A percentile compares a stretch with the other conserved stretches of the same genome.
Evolutionary conservation across 208 protist genomes (phyloP).

Genomic region (Endotrypanum monterogeii): DNA sequence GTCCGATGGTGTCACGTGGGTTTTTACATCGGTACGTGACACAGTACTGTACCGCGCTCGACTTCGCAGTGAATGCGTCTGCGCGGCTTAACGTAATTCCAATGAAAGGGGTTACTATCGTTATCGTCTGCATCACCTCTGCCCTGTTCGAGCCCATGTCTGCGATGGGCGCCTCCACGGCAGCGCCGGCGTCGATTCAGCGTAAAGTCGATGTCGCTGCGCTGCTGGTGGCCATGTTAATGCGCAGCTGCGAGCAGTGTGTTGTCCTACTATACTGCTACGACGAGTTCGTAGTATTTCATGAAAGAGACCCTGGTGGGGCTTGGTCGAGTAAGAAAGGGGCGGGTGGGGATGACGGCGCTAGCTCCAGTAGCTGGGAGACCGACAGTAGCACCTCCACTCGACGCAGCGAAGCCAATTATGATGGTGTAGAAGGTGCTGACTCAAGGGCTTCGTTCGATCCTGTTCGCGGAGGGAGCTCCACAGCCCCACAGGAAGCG

Average conservation of each 20-base stretch:
- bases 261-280: slow-evolving; percentile 53
- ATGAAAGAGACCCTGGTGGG: slow-evolving; percentile 7
- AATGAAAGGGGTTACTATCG: slow-evolving; percentile 83
- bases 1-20: slow-evolving; percentile 9
- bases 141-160: slow-evolving; percentile 33
- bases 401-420: neutral
- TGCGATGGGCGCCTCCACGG: slow-evolving; percentile 20
- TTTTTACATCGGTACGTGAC: slow-evolving; percentile 6
- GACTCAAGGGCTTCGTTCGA: neutral
- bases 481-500: neutral
- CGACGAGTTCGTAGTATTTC: slow-evolving; percentile 31
- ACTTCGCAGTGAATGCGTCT: slow-evolving; percentile 76
- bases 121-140: slow-evolving; percentile 70
- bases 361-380: slow-evolving; percentile 1
- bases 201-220: slow-evolving; percentile 69
- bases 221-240: slow-evolving; percentile 87
- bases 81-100: slow-evolving; percentile 89
- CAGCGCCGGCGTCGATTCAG: slow-evolving; percentile 43
- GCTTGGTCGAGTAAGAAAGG: slow-evolving; percentile 13
- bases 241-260: slow-evolving; percentile 89
- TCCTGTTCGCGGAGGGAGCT: neutral
- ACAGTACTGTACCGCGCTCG: slow-evolving; percentile 52
- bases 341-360: slow-evolving; percentile 11
- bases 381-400: slow-evolving; percentile 1
- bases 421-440: neutral